These are phyloP conservation scores for Astrocystis sublimbata DNA, from an alignment of 495 filamentous ascomycete species.

Conservation along the genomic window DNA sequence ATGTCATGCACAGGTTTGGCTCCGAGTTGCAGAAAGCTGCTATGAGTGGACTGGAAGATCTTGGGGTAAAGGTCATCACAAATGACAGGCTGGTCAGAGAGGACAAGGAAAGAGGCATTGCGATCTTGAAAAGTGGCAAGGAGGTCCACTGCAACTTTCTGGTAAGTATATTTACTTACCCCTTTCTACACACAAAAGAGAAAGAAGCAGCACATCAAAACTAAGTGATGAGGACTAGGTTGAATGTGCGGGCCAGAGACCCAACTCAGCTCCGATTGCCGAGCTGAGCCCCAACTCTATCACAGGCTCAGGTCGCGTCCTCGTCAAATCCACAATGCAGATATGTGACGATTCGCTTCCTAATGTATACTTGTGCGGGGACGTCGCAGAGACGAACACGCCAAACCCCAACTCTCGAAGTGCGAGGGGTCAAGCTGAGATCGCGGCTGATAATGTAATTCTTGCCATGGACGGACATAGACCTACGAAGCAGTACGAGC, in stretches of 20 bases:
- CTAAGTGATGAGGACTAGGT: constrained; percentile 35
- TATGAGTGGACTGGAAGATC: constrained; percentile 33
- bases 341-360: constrained; percentile 48
- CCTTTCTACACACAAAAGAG: not conserved
- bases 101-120: constrained; percentile 23
- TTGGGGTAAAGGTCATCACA: constrained; percentile 45
- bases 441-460: constrained; percentile 57
- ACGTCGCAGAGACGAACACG: constrained; percentile 61
- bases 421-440: constrained; percentile 50
- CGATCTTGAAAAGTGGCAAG: constrained; percentile 34
- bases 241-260: constrained; percentile 58
- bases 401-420: constrained; percentile 57
- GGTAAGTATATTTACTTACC: constrained; percentile 24
- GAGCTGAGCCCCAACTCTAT: constrained; percentile 47
- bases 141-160: constrained; percentile 40
- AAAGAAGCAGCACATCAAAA: not conserved
- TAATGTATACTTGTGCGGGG: constrained; percentile 60
- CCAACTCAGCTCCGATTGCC: constrained; percentile 53
- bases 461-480: constrained; percentile 40
- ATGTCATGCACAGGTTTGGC: constrained; percentile 57
- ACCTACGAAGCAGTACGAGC: constrained; percentile 32
- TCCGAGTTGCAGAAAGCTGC: constrained; percentile 49
- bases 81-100: constrained; percentile 17
- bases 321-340: constrained; percentile 58
- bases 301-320: constrained; percentile 51